Conservation (phyloP, 2,329 filamentous ascomycete genomes). For the Cordyceps farinosa region DNA sequence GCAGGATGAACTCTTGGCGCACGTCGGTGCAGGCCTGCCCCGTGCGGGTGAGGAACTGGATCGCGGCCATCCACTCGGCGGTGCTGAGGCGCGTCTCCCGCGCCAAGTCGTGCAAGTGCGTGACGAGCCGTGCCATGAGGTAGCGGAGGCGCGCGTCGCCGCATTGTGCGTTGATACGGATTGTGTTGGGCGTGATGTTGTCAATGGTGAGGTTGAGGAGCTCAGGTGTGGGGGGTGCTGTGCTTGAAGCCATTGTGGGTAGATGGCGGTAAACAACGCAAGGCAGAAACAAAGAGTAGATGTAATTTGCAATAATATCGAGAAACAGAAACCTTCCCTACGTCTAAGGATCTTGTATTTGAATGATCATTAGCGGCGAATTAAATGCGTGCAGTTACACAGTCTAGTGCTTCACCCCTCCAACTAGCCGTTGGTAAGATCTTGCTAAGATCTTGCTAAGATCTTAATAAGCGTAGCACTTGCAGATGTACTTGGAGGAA, state of each 20-base stretch:
- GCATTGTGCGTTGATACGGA: constrained; percentile 66
- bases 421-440: not conserved
- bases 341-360: not conserved
- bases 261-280: not conserved
- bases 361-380: not conserved
- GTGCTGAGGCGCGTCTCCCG: constrained; percentile 70
- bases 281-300: not conserved
- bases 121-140: constrained; percentile 65
- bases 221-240: not conserved
- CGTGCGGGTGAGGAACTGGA: constrained; percentile 64
- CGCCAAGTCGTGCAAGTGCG: constrained; percentile 73
- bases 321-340: no score
- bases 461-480: constrained; percentile 9
- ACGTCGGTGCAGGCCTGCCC: constrained; percentile 67
- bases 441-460: constrained; percentile 14
- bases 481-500: no score
- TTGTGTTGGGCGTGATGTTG: constrained; percentile 71
- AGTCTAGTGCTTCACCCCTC: not conserved
- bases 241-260: not conserved
- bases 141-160: constrained; percentile 61
- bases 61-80: constrained; percentile 68
- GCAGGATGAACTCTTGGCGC: constrained; percentile 72
- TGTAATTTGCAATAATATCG: no score
- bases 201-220: constrained; percentile 59
- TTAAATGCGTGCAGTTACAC: not conserved